Base-by-base conservation (phyloP, 78 protist species). In the Speleostelium caveatum region DNA sequence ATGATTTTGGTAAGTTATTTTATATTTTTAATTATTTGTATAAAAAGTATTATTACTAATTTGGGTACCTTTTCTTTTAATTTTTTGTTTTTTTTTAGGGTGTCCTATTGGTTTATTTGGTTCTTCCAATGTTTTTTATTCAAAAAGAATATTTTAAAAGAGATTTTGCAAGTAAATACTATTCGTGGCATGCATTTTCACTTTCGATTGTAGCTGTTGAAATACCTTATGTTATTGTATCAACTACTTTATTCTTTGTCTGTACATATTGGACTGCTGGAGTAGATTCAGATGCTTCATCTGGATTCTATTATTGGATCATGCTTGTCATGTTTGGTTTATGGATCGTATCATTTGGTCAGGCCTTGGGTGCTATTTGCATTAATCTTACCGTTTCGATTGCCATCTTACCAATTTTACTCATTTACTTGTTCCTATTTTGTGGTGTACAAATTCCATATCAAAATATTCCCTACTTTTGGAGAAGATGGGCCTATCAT, bases 181-280 rank as follows among this genome's bases (percentile, higher is more conserved):
- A 86, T 28, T 38, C 59, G 35, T 86, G 92, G 65, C 30, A 56
- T 35, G 36, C 76, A 22, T 86, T 86, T 39, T 28, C 83, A 4
- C 1, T 67, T 0, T 35, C 73, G 1, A 86, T 86, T 32, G 56
- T 59, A 21, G 62, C 67, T 0, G 92, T 86, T 16, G 83, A 86
- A 51, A 14, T 86, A 5, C 92, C 92, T 2, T 86, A 69, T 22
- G 41, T 72, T 6, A 24, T 67, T 19, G 39, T 86, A 6, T 63
- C 92, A 39, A 28, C 71, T 26, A 59, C 79, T 0, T 33, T 86
- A 7, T 86, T 73, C 72, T 73, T 59, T 67, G 19, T 71, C 41
- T 55, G 71, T 41, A 42, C 79, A 1, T 86, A 56, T 42, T 86
- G 79, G 79, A 51, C 80, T 3, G 92, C 76, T 0, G 92, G 92